These are phyloP conservation scores for Ustilago bromivora DNA, from an alignment of 1,284 basidiomycete genomes.

Conservation along the genomic window DNA sequence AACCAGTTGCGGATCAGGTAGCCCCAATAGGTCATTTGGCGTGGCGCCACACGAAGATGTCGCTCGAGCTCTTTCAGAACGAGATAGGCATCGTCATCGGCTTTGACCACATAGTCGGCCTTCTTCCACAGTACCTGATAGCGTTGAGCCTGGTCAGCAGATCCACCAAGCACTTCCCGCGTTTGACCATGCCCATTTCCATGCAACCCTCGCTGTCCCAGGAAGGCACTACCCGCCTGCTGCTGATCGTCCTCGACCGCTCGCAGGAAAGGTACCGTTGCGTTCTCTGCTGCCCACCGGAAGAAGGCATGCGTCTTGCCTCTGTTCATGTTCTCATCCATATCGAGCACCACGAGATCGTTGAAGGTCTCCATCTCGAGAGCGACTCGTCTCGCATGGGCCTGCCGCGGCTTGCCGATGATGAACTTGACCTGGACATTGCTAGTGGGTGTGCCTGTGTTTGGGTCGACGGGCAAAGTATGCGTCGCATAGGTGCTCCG, in stretches of 20 bases:
- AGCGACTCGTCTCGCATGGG: slow-evolving; percentile 82
- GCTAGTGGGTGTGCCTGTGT: slow-evolving; percentile 71
- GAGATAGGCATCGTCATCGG: slow-evolving; percentile 68
- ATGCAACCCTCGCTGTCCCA: slow-evolving; percentile 12
- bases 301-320: slow-evolving; percentile 87
- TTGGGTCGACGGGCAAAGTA: slow-evolving; percentile 64
- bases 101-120: slow-evolving; percentile 69
- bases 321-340: slow-evolving; percentile 89
- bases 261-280: slow-evolving; percentile 81
- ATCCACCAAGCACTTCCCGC: slow-evolving; percentile 37
- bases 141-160: slow-evolving; percentile 26
- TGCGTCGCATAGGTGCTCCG: slow-evolving; percentile 90
- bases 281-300: slow-evolving; percentile 88
- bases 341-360: slow-evolving; percentile 86
- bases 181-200: slow-evolving; percentile 44
- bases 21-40: slow-evolving; percentile 67
- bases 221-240: neutral
- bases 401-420: slow-evolving; percentile 83
- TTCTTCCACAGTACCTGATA: slow-evolving; percentile 67
- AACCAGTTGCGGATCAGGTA: slow-evolving; percentile 90
- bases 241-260: slow-evolving; percentile 31
- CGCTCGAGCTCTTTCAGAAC: slow-evolving; percentile 67
- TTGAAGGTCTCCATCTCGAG: slow-evolving; percentile 94
- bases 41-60: slow-evolving; percentile 64
- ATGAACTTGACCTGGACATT: slow-evolving; percentile 91